phyloP scores from a whole-genome alignment of 2,329 filamentous ascomycete species.

The Aureobasidium sp. region DNA sequence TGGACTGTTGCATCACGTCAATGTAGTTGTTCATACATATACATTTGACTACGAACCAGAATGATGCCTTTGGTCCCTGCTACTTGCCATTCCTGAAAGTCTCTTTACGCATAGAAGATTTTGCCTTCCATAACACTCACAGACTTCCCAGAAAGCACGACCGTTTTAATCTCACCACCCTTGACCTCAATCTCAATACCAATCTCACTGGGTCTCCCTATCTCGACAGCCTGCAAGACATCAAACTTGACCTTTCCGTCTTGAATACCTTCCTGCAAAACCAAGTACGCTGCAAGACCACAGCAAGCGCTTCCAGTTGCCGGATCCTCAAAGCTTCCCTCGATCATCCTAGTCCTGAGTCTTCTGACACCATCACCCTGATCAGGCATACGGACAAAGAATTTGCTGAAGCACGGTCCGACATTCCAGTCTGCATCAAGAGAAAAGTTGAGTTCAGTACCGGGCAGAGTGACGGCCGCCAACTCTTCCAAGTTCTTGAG shows the following conservation, averaged over 20 bases:
- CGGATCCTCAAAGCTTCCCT: constrained; percentile 41
- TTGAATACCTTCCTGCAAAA: constrained; percentile 32
- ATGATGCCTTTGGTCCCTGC: too few relatives aligned
- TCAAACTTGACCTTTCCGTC: constrained; percentile 31
- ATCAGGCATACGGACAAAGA: constrained; percentile 45
- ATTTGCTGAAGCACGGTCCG: constrained; percentile 51
- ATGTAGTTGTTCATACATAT: too few relatives aligned
- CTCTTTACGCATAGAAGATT: constrained; percentile 18
- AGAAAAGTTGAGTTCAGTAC: constrained; percentile 28
- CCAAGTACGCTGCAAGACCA: constrained; percentile 38
- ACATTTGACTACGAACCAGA: too few relatives aligned
- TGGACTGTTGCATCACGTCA: too few relatives aligned
- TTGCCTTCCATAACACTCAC: constrained; percentile 38
- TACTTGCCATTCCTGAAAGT: too few relatives aligned
- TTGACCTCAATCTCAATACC: constrained; percentile 39
- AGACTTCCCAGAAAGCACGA: constrained; percentile 39
- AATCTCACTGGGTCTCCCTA: constrained; percentile 45
- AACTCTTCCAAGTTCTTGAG: constrained; percentile 56
- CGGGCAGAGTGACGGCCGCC: constrained; percentile 33
- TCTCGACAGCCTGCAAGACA: constrained; percentile 46
- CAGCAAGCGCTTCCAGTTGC: constrained; percentile 47
- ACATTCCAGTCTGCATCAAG: constrained; percentile 45
- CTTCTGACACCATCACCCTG: constrained; percentile 23
- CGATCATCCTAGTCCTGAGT: constrained; percentile 57
- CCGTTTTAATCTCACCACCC: constrained; percentile 30